Evolutionary conservation across 495 filamentous ascomycete genomes (phyloP), one percentile per base, ranked within the genome.

Genomic region (Talaromyces ruber): DNA sequence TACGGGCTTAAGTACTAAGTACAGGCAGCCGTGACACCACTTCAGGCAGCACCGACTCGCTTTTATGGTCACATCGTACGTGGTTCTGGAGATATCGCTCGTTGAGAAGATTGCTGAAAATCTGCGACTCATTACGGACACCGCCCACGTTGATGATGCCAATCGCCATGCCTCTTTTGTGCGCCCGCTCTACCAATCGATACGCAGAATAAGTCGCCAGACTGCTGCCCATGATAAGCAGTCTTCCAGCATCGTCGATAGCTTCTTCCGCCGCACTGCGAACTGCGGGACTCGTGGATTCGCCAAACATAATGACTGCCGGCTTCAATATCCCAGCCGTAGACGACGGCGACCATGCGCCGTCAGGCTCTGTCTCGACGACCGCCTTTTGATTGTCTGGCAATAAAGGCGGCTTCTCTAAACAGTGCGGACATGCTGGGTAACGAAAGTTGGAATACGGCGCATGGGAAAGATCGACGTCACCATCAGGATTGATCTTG

Each of bases 171-270:
- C 87, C 88, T 65, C 82, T 78, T 64, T 92, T 88, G 62, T 87
- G 88, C 8, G 93, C 93, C 61, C 86, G 76, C 79, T 90, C 93
- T 7, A 88, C 92, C 39, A 98, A 70, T 63, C 93, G 81, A 91
- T 92, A 98, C 1, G 94, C 94, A 6, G 91, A 96, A 71, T 93
- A 97, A 0, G 94, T 97, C 8, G 94, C 94, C 54, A 98, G 78
- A 66, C 90, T 95, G 45, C 88, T 97, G 8, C 92, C 94, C 14
- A 97, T 70, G 16, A 98, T 82, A 29, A 98, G 78, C 24, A 98
- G 71, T 30, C 82, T 78, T 16, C 83, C 84, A 8, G 93, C 87
- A 57, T 82, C 81, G 64, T 96, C 88, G 43, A 98, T 84, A 7
- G 86, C 88, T 18, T 84, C 77, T 67, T 97, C 92, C 1, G 92